These are phyloP conservation scores for Ceratocystis alfenasii DNA, from an alignment of 2,329 filamentous ascomycete species.

Conservation along the genomic window DNA sequence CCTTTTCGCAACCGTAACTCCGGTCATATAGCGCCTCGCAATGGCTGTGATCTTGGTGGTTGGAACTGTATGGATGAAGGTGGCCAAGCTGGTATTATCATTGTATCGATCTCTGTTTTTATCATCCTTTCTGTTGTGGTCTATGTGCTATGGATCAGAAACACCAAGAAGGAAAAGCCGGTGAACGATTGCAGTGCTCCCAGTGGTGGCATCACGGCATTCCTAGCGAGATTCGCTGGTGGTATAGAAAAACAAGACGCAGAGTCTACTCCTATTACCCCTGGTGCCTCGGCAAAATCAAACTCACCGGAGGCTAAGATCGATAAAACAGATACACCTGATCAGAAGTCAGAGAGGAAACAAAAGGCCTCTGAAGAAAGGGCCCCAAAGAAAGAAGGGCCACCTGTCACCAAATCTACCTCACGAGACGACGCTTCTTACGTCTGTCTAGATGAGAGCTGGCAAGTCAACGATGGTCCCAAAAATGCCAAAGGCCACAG, in stretches of 20 bases:
- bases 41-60: constrained; percentile 15
- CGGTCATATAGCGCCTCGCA: background rate
- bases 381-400: background rate
- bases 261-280: background rate
- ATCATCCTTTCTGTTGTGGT: background rate
- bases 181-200: background rate
- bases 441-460: background rate
- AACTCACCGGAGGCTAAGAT: background rate
- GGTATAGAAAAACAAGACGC: background rate
- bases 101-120: constrained; percentile 1
- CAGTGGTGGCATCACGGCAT: background rate
- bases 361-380: background rate
- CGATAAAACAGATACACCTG: background rate
- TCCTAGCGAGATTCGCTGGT: background rate
- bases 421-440: background rate
- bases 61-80: constrained; percentile 17
- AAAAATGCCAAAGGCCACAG: constrained; percentile 4
- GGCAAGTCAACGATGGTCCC: background rate
- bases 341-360: background rate
- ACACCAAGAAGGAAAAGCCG: background rate
- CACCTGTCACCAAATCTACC: background rate
- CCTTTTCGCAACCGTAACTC: background rate
- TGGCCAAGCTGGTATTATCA: constrained; percentile 12
- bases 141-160: background rate
- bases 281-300: background rate